Percentiles rank a stretch among this genome's conserved stretches.
Conservation (phyloP, 2,329 filamentous ascomycete genomes). For the Cladosporium sp. region DNA sequence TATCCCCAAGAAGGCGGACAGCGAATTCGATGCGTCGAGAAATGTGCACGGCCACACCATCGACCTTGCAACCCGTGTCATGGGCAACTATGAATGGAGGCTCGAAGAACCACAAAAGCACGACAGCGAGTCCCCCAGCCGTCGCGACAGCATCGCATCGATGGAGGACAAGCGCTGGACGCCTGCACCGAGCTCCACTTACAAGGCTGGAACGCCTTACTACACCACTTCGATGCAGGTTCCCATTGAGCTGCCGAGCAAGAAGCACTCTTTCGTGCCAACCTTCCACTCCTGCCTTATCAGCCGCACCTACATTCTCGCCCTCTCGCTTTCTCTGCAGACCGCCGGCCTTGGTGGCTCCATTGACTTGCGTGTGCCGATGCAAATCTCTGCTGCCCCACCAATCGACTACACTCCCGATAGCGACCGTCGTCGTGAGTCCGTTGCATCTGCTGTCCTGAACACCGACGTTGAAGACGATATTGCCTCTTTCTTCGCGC, state of each 20-base stretch:
- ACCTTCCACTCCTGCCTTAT: conserved; percentile 66
- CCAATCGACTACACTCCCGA: conserved; percentile 9
- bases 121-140: conserved; percentile 17
- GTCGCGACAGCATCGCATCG: conserved; percentile 35
- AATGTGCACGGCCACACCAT: conserved; percentile 51
- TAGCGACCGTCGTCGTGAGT: conserved; percentile 4
- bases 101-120: conserved; percentile 29
- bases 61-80: conserved; percentile 50
- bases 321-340: conserved; percentile 53
- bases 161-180: conserved; percentile 28
- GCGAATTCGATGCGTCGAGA: conserved; percentile 44
- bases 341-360: conserved; percentile 41
- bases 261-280: conserved; percentile 56
- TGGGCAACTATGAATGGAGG: conserved; percentile 54
- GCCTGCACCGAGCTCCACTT: conserved; percentile 35
- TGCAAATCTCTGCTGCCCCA: conserved; percentile 37
- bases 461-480: conserved; percentile 13
- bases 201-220: conserved; percentile 42
- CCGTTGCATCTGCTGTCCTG: conserved; percentile 7
- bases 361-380: conserved; percentile 40
- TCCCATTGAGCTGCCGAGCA: conserved; percentile 55
- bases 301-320: conserved; percentile 59
- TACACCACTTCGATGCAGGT: conserved; percentile 61
- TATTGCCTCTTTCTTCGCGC: conserved; percentile 8
- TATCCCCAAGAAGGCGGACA: conserved; percentile 42